A percentile compares a stretch with the other conserved stretches of the same genome.
phyloP scores from a whole-genome alignment of 179 eudicot species.

The Pouteria campechiana region DNA sequence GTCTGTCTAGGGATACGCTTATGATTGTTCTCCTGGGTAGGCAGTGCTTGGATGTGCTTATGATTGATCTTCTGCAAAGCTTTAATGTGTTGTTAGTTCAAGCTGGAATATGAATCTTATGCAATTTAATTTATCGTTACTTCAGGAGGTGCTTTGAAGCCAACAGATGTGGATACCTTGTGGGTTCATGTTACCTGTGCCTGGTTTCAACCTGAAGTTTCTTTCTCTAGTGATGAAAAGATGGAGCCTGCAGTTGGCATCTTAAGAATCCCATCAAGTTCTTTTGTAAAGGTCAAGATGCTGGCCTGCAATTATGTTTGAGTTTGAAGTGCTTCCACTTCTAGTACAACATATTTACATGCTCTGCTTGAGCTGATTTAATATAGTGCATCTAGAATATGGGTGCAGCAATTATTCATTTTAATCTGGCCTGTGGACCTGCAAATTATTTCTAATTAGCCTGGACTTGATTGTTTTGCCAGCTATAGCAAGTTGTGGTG shows the following conservation, averaged over 20 bases:
- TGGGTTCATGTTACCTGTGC: constrained; percentile 99
- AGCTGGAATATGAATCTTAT: too few species aligned
- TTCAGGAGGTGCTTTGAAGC: constrained; percentile 91
- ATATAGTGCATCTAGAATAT: not conserved
- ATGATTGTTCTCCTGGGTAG: too few species aligned
- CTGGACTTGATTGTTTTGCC: too few species aligned
- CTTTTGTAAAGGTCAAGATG: constrained; percentile 65
- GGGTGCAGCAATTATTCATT: not conserved
- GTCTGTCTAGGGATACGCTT: too few species aligned
- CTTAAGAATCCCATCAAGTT: constrained; percentile 86
- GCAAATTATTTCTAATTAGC: not conserved
- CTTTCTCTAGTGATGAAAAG: constrained; percentile 84
- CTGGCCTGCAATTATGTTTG: not conserved
- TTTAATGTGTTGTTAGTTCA: too few species aligned
- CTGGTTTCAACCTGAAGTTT: constrained; percentile 98
- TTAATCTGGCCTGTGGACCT: not conserved
- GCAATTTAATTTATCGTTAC: not conserved
- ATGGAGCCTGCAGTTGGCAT: constrained; percentile 99
- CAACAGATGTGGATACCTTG: constrained; percentile 78
- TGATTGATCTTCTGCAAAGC: too few species aligned
- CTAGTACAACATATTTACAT: too few species aligned
- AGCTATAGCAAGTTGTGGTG: too few species aligned
- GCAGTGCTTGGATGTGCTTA: too few species aligned
- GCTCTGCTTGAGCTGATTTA: too few species aligned
- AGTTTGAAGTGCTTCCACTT: too few species aligned